phyloP scores from a whole-genome alignment of 441 rosid genomes.

The Syzygium malaccense region DNA sequence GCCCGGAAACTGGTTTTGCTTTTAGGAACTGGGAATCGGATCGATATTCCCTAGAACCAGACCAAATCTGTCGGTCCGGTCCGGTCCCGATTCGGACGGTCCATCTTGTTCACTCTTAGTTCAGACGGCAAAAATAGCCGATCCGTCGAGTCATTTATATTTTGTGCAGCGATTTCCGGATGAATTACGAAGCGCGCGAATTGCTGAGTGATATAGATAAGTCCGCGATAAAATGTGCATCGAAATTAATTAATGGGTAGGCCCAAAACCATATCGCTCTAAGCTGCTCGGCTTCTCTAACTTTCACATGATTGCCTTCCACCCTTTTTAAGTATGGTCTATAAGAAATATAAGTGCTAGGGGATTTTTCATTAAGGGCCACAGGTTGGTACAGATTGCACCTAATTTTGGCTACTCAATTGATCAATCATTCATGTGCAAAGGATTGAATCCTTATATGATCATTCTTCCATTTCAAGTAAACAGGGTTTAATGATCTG shows the following conservation, averaged over 20 bases:
- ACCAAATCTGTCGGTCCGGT: too few species aligned
- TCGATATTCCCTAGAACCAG: too few species aligned
- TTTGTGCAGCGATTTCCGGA: not conserved
- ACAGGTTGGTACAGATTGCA: not conserved
- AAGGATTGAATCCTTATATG: not conserved
- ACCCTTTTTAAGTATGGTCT: not conserved
- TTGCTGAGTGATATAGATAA: accelerated
- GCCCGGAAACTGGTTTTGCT: too few species aligned
- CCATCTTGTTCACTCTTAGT: too few species aligned
- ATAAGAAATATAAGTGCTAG: not conserved
- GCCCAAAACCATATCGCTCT: not conserved
- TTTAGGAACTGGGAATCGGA: too few species aligned
- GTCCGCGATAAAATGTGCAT: not conserved
- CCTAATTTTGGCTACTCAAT: not conserved
- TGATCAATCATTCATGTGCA: not conserved
- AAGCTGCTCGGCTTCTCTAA: not conserved
- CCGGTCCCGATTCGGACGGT: too few species aligned
- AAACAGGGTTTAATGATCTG: too few species aligned
- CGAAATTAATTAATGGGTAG: not conserved
- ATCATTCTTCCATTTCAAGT: not conserved
- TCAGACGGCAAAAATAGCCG: not conserved
- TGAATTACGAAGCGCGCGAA: too few species aligned
- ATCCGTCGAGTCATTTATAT: not conserved
- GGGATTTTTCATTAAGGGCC: not conserved
- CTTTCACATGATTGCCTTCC: not conserved